Percentiles rank a stretch among this genome's conserved stretches.
phyloP scores from a whole-genome alignment of 805 yeast species.

The Ogataea ganodermae region DNA sequence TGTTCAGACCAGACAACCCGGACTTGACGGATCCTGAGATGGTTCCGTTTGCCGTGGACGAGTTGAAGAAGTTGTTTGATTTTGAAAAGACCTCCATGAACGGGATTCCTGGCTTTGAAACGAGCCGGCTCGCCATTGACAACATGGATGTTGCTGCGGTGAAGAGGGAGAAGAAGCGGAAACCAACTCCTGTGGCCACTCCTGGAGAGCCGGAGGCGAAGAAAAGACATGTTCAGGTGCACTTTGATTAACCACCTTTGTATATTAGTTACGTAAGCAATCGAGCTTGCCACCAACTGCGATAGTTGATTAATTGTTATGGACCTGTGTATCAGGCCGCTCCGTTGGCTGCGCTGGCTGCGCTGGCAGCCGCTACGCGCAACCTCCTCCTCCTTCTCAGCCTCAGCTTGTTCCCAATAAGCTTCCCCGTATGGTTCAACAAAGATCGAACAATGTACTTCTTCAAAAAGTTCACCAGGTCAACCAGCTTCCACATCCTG shows the following conservation, averaged over 20 bases:
- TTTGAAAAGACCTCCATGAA: conserved; percentile 66
- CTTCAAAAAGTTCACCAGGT: conserved; percentile 61
- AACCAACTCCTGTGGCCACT: conserved; percentile 21
- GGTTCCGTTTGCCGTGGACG: conserved; percentile 49
- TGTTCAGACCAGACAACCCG: conserved; percentile 41
- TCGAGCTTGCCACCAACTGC: no score
- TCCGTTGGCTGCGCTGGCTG: not conserved
- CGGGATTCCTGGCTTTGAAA: conserved; percentile 78
- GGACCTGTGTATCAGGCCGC: no score
- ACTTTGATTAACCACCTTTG: conserved; percentile 23
- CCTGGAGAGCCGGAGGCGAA: conserved; percentile 30
- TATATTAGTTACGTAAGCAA: not conserved
- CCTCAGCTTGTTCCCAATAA: conserved; percentile 31
- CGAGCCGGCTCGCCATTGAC: conserved; percentile 63
- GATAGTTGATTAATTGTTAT: no score
- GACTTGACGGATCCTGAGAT: conserved; percentile 41
- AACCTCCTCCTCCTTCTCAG: conserved; percentile 17
- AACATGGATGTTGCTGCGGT: conserved; percentile 33
- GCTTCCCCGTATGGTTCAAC: conserved; percentile 69
- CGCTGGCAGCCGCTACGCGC: not conserved
- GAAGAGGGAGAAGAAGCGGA: conserved; percentile 33
- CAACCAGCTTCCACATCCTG: conserved; percentile 72
- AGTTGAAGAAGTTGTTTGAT: conserved; percentile 50
- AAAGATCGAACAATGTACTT: conserved; percentile 61
- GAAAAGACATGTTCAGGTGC: conserved; percentile 37